Conservation (phyloP, 2,329 filamentous ascomycete species). For the Penicillium frequentans region DNA sequence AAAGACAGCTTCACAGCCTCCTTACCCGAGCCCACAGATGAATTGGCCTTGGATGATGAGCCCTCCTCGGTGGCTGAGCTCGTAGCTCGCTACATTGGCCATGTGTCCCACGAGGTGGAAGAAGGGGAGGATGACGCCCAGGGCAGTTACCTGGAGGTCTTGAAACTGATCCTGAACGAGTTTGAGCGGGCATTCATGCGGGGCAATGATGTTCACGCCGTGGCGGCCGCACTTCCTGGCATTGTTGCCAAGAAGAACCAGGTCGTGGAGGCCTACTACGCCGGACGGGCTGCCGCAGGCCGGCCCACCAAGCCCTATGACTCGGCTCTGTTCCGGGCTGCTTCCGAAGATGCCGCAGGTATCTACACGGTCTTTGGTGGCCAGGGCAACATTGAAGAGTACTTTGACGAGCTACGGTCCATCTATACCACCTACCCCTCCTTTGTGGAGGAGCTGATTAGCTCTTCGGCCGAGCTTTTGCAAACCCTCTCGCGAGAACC, state of each 20-base stretch:
- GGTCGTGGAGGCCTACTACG: conserved; percentile 89
- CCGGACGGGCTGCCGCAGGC: conserved; percentile 78
- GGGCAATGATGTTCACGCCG: conserved; percentile 92
- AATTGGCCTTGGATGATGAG: conserved; percentile 97
- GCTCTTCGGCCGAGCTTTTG: conserved; percentile 79
- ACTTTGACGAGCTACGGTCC: conserved; percentile 95
- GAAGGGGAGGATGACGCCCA: conserved; percentile 87
- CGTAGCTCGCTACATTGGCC: conserved; percentile 89
- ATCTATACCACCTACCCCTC: conserved; percentile 88
- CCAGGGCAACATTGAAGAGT: conserved; percentile 98
- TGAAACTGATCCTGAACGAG: conserved; percentile 90
- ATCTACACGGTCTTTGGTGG: conserved; percentile 96
- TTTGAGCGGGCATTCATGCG: conserved; percentile 94
- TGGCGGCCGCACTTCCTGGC: conserved; percentile 81
- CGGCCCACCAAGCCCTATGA: conserved; percentile 88
- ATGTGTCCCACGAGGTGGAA: conserved; percentile 83
- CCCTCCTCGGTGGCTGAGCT: conserved; percentile 94
- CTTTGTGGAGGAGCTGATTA: conserved; percentile 84
- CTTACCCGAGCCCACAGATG: conserved; percentile 88
- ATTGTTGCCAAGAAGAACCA: conserved; percentile 90
- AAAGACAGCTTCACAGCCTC: conserved; percentile 86
- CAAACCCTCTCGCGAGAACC: conserved; percentile 80
- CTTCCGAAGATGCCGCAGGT: conserved; percentile 76
- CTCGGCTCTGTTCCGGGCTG: conserved; percentile 87
- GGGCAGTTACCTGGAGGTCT: conserved; percentile 86